Conservation (phyloP, 805 yeast species). For the Metschnikowia santaceciliae region DNA sequence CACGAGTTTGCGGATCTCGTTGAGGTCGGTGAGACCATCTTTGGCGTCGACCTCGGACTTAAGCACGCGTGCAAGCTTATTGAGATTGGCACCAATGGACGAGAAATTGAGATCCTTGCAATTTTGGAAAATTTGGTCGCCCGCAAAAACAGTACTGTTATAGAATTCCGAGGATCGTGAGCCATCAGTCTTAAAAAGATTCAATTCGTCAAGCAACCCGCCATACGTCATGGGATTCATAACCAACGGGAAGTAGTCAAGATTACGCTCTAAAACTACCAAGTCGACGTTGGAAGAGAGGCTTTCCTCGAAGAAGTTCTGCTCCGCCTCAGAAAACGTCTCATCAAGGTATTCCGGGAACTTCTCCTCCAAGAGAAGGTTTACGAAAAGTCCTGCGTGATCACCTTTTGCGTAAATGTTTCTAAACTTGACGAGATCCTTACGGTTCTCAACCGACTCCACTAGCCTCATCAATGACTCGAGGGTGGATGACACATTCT, state of each 20-base stretch:
- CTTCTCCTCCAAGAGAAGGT: slow-evolving; percentile 32
- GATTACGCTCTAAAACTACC: slow-evolving; percentile 71
- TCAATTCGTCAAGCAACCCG: slow-evolving; percentile 76
- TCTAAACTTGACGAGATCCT: slow-evolving; percentile 41
- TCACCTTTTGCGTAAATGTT: slow-evolving; percentile 60
- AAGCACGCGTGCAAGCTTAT: slow-evolving; percentile 63
- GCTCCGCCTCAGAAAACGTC: slow-evolving; percentile 34
- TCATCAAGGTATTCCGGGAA: slow-evolving; percentile 34
- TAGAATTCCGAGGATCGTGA: slow-evolving; percentile 19
- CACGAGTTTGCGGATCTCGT: slow-evolving; percentile 68
- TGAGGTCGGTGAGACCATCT: slow-evolving; percentile 21
- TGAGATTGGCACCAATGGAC: slow-evolving; percentile 69
- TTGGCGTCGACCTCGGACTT: slow-evolving; percentile 59
- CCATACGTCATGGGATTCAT: slow-evolving; percentile 75
- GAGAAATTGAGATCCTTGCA: slow-evolving; percentile 73
- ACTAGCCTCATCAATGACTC: slow-evolving; percentile 45
- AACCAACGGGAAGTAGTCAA: slow-evolving; percentile 69
- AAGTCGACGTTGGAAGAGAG: slow-evolving; percentile 59
- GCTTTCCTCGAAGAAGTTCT: slow-evolving; percentile 30
- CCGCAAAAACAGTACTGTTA: slow-evolving; percentile 24
- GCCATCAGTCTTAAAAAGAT: slow-evolving; percentile 43
- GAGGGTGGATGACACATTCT: slow-evolving; percentile 47
- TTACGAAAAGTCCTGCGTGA: slow-evolving; percentile 46
- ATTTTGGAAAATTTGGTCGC: slow-evolving; percentile 47
- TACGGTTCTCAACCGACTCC: slow-evolving; percentile 27